Conservation (phyloP, 768 basidiomycete genomes). For the Dacryopinax spathularia region DNA sequence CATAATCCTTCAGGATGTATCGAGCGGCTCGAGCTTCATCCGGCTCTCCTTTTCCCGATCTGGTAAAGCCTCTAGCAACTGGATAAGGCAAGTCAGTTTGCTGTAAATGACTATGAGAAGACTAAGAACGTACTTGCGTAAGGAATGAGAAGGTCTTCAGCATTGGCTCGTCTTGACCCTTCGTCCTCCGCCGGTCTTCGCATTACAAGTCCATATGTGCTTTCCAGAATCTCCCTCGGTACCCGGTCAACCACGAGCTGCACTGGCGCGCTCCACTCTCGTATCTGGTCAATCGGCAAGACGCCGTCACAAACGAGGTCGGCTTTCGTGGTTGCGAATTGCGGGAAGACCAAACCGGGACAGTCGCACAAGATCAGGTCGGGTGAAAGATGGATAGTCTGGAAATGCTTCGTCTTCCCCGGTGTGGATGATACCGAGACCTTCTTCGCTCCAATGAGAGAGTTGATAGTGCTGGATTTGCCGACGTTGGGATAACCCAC, state of each 20-base stretch:
- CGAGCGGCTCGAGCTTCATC: conserved; percentile 91
- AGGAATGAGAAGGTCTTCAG: conserved; percentile 68
- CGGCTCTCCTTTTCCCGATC: conserved; percentile 90
- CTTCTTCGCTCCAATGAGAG: conserved; percentile 88
- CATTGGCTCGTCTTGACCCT: conserved; percentile 42
- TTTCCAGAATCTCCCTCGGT: conserved; percentile 72
- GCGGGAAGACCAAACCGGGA: conserved; percentile 94
- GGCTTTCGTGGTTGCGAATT: conserved; percentile 93
- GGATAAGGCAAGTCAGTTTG: conserved; percentile 5
- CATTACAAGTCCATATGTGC: conserved; percentile 73
- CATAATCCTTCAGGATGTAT: conserved; percentile 90
- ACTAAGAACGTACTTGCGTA: conserved; percentile 68
- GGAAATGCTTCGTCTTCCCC: conserved; percentile 98
- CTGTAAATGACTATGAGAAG: conserved; percentile 10
- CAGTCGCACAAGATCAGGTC: conserved; percentile 86
- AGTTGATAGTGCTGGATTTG: conserved; percentile 96
- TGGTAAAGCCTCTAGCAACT: conserved; percentile 89
- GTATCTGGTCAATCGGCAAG: conserved; percentile 91
- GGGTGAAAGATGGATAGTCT: conserved; percentile 88
- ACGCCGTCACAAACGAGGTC: conserved; percentile 95
- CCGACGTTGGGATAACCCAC: conserved; percentile 99
- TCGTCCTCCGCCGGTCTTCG: conserved; percentile 53
- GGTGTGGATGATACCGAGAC: conserved; percentile 97
- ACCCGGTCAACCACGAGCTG: conserved; percentile 64
- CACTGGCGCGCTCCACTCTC: conserved; percentile 78